Base-by-base conservation (phyloP, 768 basidiomycete species). In the Lactifluus piperatus region DNA sequence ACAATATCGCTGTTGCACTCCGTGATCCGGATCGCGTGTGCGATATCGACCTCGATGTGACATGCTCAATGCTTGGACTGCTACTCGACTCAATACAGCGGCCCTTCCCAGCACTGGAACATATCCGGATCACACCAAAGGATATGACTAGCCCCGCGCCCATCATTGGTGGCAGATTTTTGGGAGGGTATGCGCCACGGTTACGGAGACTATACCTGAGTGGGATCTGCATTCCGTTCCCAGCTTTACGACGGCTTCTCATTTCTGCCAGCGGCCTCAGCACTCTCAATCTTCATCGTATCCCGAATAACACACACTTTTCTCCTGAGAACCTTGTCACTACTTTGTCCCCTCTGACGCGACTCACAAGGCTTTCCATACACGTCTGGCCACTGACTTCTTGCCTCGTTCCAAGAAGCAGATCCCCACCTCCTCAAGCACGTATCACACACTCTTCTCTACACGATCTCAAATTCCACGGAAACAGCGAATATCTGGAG, bases 101-200 rank as follows among this genome's bases (percentile, higher is more conserved):
- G 73, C 32, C 71, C 29, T 63, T 47, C 62, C 58, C 4, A 53
- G 64, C 13, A 48, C 62, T 48, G 2, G 18, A 39, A 34, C 50
- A 45, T 0, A 51, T 65, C 20, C 55, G 41, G 1, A 57, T 13
- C 60, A 74, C 46, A 68, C 77, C 20, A 62, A 27, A 34, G 63
- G 2, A 54, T 77, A 0, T 67, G 76, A 16, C 67, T 68, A 20
- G 54, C 61, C 1, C 79, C 79, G 57, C 69, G 76, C 43, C 0
- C 1, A 9, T 68, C 45, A 7, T 58, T 11, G 36, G 36, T 30
- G 18, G 2, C 4, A 10, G 2, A 18, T 52, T 46, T 34, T 20
- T 52, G 16, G 45, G 57, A n/a, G 51, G 34, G 32, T 52, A 51
- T 27, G 34, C 57, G 10, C 57, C 51, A n/a, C 27, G 16, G 29